Base-by-base conservation (phyloP, 106 monocot genomes). In the Platanthera guangdongensis region DNA sequence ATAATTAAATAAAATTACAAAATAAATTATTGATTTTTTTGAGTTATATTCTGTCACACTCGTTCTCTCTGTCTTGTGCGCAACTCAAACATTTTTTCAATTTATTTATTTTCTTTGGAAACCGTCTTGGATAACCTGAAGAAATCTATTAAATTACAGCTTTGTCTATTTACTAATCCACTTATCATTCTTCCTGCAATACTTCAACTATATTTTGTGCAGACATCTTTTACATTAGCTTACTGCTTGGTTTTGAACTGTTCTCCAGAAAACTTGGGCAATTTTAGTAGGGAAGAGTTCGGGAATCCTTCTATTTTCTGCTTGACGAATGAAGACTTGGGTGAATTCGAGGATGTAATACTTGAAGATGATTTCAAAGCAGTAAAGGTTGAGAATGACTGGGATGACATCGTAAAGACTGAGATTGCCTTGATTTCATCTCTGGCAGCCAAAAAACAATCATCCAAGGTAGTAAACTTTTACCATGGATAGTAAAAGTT, bases 381-480 rank as follows among this genome's bases (percentile, higher is more conserved):
- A 2, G 67, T 30, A 11, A 39, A 25, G 13, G 32, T n/a, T 39
- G 67, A 67, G 32, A 67, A 67, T 67, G 67, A 67, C 32, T 67
- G 67, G 67, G 67, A 67, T 67, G 67, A 67, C 12, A 67, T 67
- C 12, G 30, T 67, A 67, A 67, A 39, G 67, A 12, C 25, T 30
- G 67, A 67, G 32, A 67, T 67, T 67, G 67, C 25, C 67, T 67
- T 67, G 67, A 67, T 67, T 67, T 67, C 67, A 30, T 67, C 67
- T 67, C 67, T 9, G 32, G 67, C 12, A 39, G 25, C 39, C 10
- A 67, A 39, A 67, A 67, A 67, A 39, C 30, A 67, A 10, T 67
- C 67, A 39, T 67, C 32, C 39, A 67, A 67, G 67, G 67, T 67
- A 67, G 32, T 7, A 39, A 12, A 67, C 21, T 67, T 67, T 10